Percentiles rank a stretch among this genome's conserved stretches.
phyloP scores from a whole-genome alignment of 2,329 filamentous ascomycete genomes.

The Stachybotrys elegans region DNA sequence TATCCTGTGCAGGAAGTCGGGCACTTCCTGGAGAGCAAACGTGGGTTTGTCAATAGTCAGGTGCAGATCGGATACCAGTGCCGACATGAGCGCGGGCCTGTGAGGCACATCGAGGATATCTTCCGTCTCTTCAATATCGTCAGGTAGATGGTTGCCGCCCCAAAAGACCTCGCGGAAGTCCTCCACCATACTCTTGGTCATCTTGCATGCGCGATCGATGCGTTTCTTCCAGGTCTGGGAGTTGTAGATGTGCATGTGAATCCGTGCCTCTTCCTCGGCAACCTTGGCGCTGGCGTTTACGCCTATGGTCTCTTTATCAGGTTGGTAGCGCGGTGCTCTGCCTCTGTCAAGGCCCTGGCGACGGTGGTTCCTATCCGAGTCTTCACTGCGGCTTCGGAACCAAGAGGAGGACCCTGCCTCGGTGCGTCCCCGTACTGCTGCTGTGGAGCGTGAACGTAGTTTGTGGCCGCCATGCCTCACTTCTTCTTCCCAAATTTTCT shows the following conservation, averaged over 20 bases:
- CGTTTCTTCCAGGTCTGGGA: constrained; percentile 87
- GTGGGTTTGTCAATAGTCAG: constrained; percentile 87
- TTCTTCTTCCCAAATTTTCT: constrained; percentile 73
- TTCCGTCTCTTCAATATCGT: constrained; percentile 78
- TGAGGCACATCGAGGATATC: constrained; percentile 80
- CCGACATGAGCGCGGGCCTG: constrained; percentile 75
- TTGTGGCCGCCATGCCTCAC: constrained; percentile 48
- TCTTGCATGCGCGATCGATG: constrained; percentile 70
- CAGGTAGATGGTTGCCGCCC: constrained; percentile 74
- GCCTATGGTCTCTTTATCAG: constrained; percentile 60
- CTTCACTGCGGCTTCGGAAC: constrained; percentile 52
- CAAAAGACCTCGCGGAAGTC: constrained; percentile 77
- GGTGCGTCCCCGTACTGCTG: constrained; percentile 31
- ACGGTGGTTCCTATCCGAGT: constrained; percentile 30
- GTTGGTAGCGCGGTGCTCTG: constrained; percentile 65
- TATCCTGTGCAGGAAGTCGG: constrained; percentile 78
- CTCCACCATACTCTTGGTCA: constrained; percentile 68
- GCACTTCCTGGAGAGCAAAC: constrained; percentile 76
- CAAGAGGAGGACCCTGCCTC: constrained; percentile 27
- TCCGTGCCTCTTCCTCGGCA: constrained; percentile 69
- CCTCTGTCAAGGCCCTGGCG: constrained; percentile 27
- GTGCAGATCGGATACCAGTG: constrained; percentile 78
- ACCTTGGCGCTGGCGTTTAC: constrained; percentile 70
- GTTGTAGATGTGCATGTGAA: constrained; percentile 73
- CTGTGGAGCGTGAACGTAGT: constrained; percentile 47